These are phyloP conservation scores for Malus asiatica DNA, from an alignment of 306 rosid genomes.

Conservation along the genomic window DNA sequence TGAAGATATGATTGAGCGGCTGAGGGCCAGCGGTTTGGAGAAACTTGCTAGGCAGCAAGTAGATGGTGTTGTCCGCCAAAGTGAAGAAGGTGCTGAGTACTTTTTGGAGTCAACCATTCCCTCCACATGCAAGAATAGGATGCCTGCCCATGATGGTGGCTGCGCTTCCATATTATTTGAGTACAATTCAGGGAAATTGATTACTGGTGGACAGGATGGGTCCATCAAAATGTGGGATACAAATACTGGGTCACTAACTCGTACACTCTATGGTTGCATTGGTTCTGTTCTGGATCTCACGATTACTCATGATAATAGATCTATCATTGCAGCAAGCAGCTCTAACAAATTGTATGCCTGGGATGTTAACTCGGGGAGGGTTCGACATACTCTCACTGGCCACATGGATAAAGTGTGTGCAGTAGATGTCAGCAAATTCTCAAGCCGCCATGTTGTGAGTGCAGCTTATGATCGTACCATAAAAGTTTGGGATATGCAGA, in stretches of 20 bases:
- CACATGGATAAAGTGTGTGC: constrained; percentile 95
- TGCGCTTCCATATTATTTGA: constrained; percentile 81
- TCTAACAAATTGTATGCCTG: constrained; percentile 84
- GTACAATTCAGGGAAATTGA: constrained; percentile 64
- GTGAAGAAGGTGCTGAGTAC: constrained; percentile 94
- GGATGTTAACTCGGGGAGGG: constrained; percentile 79
- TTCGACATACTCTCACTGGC: constrained; percentile 84
- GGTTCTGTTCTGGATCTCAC: constrained; percentile 90
- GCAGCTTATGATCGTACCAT: constrained; percentile 96
- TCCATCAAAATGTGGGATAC: constrained; percentile 87
- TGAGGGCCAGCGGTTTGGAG: constrained; percentile 82
- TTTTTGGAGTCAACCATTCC: constrained; percentile 69
- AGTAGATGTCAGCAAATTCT: constrained; percentile 82
- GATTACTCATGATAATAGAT: constrained; percentile 75
- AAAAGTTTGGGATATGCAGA: constrained; percentile 88
- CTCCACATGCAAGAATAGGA: constrained; percentile 59
- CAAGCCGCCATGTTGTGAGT: constrained; percentile 81
- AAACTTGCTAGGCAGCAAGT: constrained; percentile 88
- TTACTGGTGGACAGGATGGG: constrained; percentile 92
- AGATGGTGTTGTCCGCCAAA: constrained; percentile 96
- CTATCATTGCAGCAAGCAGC: constrained; percentile 96
- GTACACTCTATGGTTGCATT: constrained; percentile 73
- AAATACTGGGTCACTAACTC: constrained; percentile 54
- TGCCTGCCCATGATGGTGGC: constrained; percentile 88
- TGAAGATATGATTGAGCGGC: constrained; percentile 69